Evolutionary conservation across 371 early-diverging fungal genomes (phyloP), one percentile per base, ranked within the genome.

Genomic region (Mucor sp.): DNA sequence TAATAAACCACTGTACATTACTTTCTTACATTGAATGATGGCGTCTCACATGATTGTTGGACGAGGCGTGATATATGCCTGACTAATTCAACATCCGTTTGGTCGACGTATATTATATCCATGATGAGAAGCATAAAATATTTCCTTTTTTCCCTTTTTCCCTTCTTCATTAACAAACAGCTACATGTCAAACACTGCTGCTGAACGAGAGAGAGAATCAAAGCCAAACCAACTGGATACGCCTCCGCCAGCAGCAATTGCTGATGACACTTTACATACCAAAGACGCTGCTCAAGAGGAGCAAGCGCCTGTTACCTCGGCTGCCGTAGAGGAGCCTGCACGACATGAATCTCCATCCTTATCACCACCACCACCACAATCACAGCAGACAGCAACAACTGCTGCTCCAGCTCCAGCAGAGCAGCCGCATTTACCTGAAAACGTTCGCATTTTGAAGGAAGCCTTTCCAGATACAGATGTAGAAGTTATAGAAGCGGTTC

Each of bases 381-480:
- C n/a, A n/a, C n/a, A n/a, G n/a, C n/a, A 50, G 21, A 11, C 53
- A 53, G 9, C 47, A 47, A 6, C 44, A 17, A 9, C 41, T 2
- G 6, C 17, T 41, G 23, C 47, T 47, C 27, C 23, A 12, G 53
- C 25, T 3, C 27, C 57, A 57, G 32, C 33, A 33, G 57, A 57
- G 6, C 30, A 57, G 1, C 5, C n/a, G 0, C 5, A 47, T 27
- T 15, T 69, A 47, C 44, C 66, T 2, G 66, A 50, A 43, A 65
- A 72, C 41, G 60, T 68, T 8, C 48, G 60, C 43, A 69, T 69
- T 30, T 68, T 83, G 57, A 81, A 81, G 63, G 84, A 83, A 67
- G 84, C 84, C 0, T 83, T 83, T 53, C 84, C 81, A 21, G 75
- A 75, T 63, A 72, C 75, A 32, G 84, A 83, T 56, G 65, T 72